A percentile compares a stretch with the other conserved stretches of the same genome.
These are phyloP conservation scores for Curvularia verruculosa DNA, from an alignment of 2,329 filamentous ascomycete genomes.

Conservation along the genomic window DNA sequence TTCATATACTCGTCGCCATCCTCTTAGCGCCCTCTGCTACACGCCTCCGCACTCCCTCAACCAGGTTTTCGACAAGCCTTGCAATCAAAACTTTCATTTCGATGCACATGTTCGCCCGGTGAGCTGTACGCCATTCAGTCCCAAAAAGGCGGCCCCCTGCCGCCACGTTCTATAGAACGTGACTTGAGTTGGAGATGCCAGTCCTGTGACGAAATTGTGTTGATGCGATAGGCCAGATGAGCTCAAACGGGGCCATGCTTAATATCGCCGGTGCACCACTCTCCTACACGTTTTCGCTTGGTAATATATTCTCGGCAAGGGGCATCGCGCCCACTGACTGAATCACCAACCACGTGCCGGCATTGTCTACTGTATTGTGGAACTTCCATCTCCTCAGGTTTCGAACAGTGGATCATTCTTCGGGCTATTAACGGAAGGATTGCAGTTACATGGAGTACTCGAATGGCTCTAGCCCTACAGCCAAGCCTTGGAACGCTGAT, in stretches of 20 bases:
- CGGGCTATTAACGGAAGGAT: conserved; percentile 1
- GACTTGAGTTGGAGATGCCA: conserved; percentile 1
- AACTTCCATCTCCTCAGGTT: conserved; percentile 2
- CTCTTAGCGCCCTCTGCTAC: conserved; percentile 4
- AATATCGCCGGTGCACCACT: conserved; percentile 11
- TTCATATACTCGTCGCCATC: conserved; percentile 11
- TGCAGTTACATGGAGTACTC: neutral
- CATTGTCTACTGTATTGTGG: conserved; percentile 6
- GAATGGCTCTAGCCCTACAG: neutral
- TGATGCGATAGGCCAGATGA: conserved; percentile 11
- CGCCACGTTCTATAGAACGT: conserved; percentile 9
- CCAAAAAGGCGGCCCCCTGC: conserved; percentile 1
- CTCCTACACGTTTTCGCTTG: conserved; percentile 8
- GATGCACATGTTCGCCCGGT: conserved; percentile 10
- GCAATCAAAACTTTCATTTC: conserved; percentile 18
- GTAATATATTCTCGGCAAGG: conserved; percentile 16
- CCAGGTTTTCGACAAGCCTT: conserved; percentile 3
- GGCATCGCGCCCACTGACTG: conserved; percentile 1
- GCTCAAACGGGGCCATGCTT: conserved; percentile 4
- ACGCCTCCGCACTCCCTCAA: conserved; percentile 5
- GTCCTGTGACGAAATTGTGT: conserved; percentile 15
- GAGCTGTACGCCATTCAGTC: conserved; percentile 5
- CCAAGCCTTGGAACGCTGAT: neutral
- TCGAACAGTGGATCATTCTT: conserved; percentile 6
- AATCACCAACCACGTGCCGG: conserved; percentile 9